phyloP scores from a whole-genome alignment of 2,329 filamentous ascomycete species.

The Pseudogymnoascus pannorum region DNA sequence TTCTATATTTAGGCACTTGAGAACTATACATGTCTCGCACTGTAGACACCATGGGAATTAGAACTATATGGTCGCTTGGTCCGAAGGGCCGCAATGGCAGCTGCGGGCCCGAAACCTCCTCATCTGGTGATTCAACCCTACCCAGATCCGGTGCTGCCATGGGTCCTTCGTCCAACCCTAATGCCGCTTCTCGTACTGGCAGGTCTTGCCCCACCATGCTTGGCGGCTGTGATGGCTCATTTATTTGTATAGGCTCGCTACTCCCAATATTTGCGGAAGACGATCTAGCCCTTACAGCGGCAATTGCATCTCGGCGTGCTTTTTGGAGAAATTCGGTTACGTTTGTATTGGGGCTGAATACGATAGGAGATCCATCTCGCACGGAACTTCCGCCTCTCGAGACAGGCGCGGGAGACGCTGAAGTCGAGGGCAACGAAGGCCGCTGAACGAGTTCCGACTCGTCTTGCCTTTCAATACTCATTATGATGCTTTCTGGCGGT shows the following conservation, averaged over 20 bases:
- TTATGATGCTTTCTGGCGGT: not conserved
- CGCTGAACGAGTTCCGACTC: not conserved
- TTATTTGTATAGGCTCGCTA: not conserved
- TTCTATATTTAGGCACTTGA: slow-evolving; percentile 38
- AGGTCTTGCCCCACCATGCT: slow-evolving; percentile 9
- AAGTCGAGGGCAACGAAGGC: not conserved
- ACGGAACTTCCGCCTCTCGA: not conserved
- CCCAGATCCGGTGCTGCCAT: not conserved
- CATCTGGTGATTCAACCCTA: slow-evolving; percentile 8
- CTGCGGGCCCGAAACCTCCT: slow-evolving; percentile 10
- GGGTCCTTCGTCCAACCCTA: not conserved
- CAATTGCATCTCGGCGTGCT: not conserved
- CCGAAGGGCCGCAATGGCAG: slow-evolving; percentile 21
- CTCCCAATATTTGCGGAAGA: not conserved
- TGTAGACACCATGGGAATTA: slow-evolving; percentile 49
- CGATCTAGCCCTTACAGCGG: not conserved
- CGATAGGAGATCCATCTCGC: not conserved
- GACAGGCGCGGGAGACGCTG: not conserved
- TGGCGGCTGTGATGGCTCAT: slow-evolving; percentile 12
- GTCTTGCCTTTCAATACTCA: slow-evolving; percentile 2
- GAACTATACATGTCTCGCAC: slow-evolving; percentile 46
- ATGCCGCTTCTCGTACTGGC: slow-evolving; percentile 13
- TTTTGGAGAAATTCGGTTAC: slow-evolving; percentile 3
- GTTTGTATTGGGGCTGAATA: not conserved
- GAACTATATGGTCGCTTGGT: slow-evolving; percentile 43